Evolutionary conservation across 768 basidiomycete genomes (phyloP).

Genomic region (Pleurotus tuber-regium): DNA sequence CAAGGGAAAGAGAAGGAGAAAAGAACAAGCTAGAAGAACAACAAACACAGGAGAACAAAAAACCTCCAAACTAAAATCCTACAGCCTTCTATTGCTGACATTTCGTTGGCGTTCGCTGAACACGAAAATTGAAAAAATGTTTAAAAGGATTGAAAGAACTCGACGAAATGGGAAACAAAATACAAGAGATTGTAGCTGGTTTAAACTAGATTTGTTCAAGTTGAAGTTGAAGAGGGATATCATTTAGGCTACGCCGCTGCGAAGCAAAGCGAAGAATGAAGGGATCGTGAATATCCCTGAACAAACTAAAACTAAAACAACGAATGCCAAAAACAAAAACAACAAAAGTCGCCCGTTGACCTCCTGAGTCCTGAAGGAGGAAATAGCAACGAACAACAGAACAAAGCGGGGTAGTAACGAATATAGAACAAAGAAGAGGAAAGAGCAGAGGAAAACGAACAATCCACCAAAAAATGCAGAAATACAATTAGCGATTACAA

Average conservation of each 20-base stretch:
- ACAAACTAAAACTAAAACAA: not conserved
- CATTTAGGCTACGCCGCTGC: not conserved
- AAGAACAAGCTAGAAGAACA: not conserved
- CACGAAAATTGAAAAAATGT: not conserved
- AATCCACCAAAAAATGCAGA: not conserved
- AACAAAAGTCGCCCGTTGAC: no score
- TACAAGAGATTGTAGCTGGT: not conserved
- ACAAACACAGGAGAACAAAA: not conserved
- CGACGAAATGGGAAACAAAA: slow-evolving; percentile 4
- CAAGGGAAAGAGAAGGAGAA: not conserved
- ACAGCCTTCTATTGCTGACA: not conserved
- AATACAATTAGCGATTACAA: not conserved
- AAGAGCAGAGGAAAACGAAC: not conserved
- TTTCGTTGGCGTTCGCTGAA: not conserved
- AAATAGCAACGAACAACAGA: no score
- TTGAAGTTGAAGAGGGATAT: no score
- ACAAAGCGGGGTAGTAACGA: not conserved
- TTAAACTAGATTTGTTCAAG: no score
- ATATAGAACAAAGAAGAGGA: not conserved
- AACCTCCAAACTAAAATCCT: no score
- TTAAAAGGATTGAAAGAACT: not conserved
- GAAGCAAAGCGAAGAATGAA: not conserved
- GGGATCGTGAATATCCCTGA: not conserved
- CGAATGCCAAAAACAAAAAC: not conserved
- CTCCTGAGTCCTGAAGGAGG: no score